Evolutionary conservation across 805 yeast genomes (phyloP), one percentile per base, ranked within the genome.

Genomic region (Pichia exigua): DNA sequence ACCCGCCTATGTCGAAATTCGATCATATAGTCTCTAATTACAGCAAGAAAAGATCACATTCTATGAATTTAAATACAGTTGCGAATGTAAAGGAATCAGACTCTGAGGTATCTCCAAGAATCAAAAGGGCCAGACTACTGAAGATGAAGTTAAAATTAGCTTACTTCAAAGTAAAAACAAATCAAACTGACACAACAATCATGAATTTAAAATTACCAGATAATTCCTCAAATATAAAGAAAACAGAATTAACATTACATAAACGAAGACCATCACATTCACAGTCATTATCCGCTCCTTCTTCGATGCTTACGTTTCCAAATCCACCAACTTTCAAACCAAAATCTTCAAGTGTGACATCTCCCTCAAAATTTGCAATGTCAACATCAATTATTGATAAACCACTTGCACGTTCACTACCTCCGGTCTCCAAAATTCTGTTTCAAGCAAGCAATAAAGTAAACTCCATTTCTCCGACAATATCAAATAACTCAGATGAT

Each of bases 141-240:
- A 73, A 74, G 57, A 64, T 73, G 52, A 71, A 80, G 55, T 63
- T 79, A 24, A 75, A 75, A 57, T 59, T 78, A 46, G 83, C 83
- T 2, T 75, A 75, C 57, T 78, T 72, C 61, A 79, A 78, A 58
- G 72, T 73, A 43, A 69, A 70, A 50, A 77, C 82, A 1, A 72
- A 76, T 55, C 82, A 78, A 59, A 65, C 67, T 1, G 58, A 61
- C 8, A 66, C 65, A 2, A 69, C 73, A 7, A 53, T 71, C 18
- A 46, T 54, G 24, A 62, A 64, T 20, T 61, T 73, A 44, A 59
- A 66, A 51, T 58, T 64, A n/a, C 55, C 24, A 24, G 32, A 13
- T 18, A 21, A 17, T 17, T 21, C 12, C 32, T 42, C 21, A 13
- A 42, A 26, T 17, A 17, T 18, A 24, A 24, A 38, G 26, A 38